Base-by-base conservation (phyloP, 2,329 filamentous ascomycete species). In the Colletotrichum sp. region DNA sequence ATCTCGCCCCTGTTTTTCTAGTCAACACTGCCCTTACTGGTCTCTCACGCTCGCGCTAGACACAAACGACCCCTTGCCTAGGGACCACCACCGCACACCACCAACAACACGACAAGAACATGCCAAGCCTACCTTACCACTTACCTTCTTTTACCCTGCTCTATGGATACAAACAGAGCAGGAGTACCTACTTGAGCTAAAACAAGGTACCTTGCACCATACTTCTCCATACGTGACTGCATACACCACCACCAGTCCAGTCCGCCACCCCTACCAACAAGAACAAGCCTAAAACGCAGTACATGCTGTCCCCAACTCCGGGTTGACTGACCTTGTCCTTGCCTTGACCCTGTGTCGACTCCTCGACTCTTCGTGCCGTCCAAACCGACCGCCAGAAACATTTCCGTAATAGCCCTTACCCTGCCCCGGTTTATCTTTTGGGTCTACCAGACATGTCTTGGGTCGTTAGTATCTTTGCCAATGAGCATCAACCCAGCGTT, bases 341-440 rank as follows among this genome's bases (percentile, higher is more conserved):
- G 70, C 28, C 70, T 64, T 64, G 70, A 72, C 57, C 70, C 64
- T 64, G 57, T 15, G 15, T 63, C 18, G 55, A 61, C 55, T 43
- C 24, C 67, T 57, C 26, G 34, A 61, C 55, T 43, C 43, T 58
- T 57, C 32, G 61, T 72, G 73, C 73, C 70, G 73, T 75, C 26
- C 58, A 67, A 67, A 67, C 69, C 63, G 69, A 72, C 63, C 55
- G 48, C 69, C 68, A 75, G 57, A 68, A 68, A 55, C 70, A 58
- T 60, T 75, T 65, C 64, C 70, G 70, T 65, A 73, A 65, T 73
- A 66, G 74, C 64, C 64, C 34, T 73, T 30, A 16, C 43, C 38
- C 64, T 69, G 74, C 74, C 74, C 74, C 74, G 34, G 32, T 75
- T 76, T 74, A 76, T 76, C 74, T 73, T 68, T 55, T 74, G 74